A percentile compares a stretch with the other conserved stretches of the same genome.
phyloP scores from a whole-genome alignment of 805 yeast species.

The Priceomyces castillae region DNA sequence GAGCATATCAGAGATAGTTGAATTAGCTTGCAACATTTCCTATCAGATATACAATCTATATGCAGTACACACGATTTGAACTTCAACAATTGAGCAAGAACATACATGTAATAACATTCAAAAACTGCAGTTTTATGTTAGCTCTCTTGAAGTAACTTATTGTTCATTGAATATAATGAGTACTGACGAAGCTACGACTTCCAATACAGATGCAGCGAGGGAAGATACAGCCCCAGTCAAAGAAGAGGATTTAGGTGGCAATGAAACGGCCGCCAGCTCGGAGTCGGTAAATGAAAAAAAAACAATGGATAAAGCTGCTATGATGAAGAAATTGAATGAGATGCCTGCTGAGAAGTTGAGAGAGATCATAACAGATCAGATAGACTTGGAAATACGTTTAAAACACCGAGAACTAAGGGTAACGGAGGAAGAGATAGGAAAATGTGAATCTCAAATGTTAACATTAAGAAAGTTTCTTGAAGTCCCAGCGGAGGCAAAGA shows the following conservation, averaged over 20 bases:
- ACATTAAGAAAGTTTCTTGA: slow-evolving; percentile 47
- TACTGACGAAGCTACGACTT: neutral
- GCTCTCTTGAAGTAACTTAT: neutral
- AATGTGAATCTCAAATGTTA: slow-evolving; percentile 57
- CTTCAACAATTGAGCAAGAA: neutral
- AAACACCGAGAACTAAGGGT: slow-evolving; percentile 55
- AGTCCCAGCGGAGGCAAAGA: slow-evolving; percentile 36
- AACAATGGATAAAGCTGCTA: slow-evolving; percentile 6
- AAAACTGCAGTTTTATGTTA: neutral
- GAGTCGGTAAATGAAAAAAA: neutral
- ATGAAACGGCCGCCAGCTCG: neutral
- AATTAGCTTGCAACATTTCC: too few species aligned
- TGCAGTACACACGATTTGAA: too few species aligned
- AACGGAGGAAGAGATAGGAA: slow-evolving; percentile 52
- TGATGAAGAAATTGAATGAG: slow-evolving; percentile 11
- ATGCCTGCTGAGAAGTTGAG: slow-evolving; percentile 27
- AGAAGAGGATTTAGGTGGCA: neutral
- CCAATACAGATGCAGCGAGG: neutral
- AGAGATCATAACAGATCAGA: slow-evolving; percentile 41
- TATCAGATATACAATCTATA: neutral
- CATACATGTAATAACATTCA: neutral
- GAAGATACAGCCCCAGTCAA: neutral
- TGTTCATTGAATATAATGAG: neutral
- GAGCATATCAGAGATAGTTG: too few species aligned
- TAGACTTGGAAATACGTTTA: slow-evolving; percentile 58